Percentiles rank a stretch among this genome's conserved stretches.
These are phyloP conservation scores for Capsella rubella DNA, from an alignment of 441 rosid species.

Conservation along the genomic window DNA sequence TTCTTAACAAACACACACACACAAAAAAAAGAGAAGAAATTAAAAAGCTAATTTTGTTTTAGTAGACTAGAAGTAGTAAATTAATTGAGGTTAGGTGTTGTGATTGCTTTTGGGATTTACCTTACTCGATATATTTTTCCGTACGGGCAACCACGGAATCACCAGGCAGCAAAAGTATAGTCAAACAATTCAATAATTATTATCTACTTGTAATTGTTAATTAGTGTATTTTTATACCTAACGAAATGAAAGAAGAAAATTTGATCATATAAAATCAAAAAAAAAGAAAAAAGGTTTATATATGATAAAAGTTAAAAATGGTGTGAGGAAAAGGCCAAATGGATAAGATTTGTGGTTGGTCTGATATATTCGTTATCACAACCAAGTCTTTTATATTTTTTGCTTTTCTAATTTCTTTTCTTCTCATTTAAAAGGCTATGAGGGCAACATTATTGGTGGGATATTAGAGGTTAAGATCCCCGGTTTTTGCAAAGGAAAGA, in stretches of 20 bases:
- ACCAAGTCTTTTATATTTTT: conserved; percentile 18
- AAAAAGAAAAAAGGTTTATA: conserved; percentile 10
- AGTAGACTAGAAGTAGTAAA: conserved; percentile 13
- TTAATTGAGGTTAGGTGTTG: conserved; percentile 37
- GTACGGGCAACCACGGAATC: conserved; percentile 45
- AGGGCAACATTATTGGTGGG: no score
- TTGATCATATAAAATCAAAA: neutral
- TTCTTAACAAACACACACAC: neutral
- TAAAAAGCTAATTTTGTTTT: neutral
- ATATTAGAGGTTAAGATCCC: no score
- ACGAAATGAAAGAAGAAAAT: neutral
- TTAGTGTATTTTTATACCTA: neutral
- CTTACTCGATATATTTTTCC: conserved; percentile 35
- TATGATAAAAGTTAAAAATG: conserved; percentile 31
- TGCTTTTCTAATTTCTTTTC: conserved; percentile 36
- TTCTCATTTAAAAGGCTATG: conserved; percentile 35
- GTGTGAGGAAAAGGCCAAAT: conserved; percentile 41
- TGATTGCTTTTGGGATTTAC: conserved; percentile 39
- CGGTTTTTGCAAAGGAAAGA: no score
- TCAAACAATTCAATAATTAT: conserved; percentile 27
- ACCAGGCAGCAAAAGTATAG: conserved; percentile 6
- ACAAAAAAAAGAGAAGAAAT: no score
- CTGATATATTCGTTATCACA: conserved; percentile 31
- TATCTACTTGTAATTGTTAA: neutral
- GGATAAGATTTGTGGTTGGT: conserved; percentile 48